Conservation (phyloP, 805 yeast species). For the Wickerhamomyces ciferrii region DNA sequence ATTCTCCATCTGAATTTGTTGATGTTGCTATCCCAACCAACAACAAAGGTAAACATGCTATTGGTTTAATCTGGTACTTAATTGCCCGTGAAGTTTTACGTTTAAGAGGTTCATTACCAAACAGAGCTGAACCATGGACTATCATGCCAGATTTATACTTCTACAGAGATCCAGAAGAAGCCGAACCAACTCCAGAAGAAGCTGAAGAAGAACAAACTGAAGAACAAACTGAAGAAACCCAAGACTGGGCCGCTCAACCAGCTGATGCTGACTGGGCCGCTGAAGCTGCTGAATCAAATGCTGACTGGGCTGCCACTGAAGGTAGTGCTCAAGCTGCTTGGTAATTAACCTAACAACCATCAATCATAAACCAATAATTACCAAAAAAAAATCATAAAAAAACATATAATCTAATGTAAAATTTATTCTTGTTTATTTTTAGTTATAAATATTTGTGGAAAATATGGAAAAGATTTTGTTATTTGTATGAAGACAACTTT, state of each 20-base stretch:
- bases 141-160: conserved; percentile 99
- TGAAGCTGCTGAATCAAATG: conserved; percentile 58
- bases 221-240: conserved; percentile 61
- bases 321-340: conserved; percentile 16
- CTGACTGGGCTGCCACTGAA: conserved; percentile 48
- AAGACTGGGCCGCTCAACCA: conserved; percentile 66
- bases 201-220: conserved; percentile 48
- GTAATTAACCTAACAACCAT: conserved; percentile 10
- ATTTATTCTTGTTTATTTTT: conserved; percentile 15
- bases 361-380: neutral
- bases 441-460: neutral
- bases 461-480: neutral
- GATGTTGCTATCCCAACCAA: conserved; percentile 99
- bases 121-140: conserved; percentile 96
- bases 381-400: conserved; percentile 5
- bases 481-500: no score
- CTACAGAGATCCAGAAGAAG: conserved; percentile 99
- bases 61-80: conserved; percentile 99
- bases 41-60: conserved; percentile 99
- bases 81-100: conserved; percentile 98
- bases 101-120: conserved; percentile 95
- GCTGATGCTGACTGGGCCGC: conserved; percentile 77
- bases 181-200: conserved; percentile 70
- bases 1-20: conserved; percentile 97
- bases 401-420: conserved; percentile 18